A percentile compares a stretch with the other conserved stretches of the same genome.
These are phyloP conservation scores for Leptographium radiaticola DNA, from an alignment of 2,329 filamentous ascomycete genomes.

Conservation along the genomic window DNA sequence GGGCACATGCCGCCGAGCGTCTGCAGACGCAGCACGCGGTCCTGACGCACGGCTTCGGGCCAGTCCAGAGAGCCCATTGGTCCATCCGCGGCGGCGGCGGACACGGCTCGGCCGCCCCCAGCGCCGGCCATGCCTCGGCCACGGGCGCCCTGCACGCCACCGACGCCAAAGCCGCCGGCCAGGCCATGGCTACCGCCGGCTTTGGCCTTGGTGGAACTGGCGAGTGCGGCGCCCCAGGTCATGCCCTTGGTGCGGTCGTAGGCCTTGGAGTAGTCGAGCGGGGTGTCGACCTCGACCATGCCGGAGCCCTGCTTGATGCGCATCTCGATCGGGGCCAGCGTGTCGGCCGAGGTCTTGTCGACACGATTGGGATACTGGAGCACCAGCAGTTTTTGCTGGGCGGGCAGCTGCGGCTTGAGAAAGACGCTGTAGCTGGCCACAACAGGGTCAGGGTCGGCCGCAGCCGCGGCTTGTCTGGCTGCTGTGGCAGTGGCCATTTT, in stretches of 20 bases:
- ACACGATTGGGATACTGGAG: slow-evolving; percentile 80
- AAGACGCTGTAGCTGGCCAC: slow-evolving; percentile 71
- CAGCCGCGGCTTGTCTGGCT: background rate
- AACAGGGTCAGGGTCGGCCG: slow-evolving; percentile 50
- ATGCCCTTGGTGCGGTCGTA: slow-evolving; percentile 80
- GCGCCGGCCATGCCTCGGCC: slow-evolving; percentile 19
- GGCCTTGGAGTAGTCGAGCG: slow-evolving; percentile 55
- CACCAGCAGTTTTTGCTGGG: slow-evolving; percentile 56
- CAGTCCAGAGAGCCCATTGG: slow-evolving; percentile 38
- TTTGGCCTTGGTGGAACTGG: slow-evolving; percentile 43
- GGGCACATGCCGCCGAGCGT: slow-evolving; percentile 57
- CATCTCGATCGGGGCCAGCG: slow-evolving; percentile 57
- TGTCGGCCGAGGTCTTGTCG: slow-evolving; percentile 38
- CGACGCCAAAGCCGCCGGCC: slow-evolving; percentile 58
- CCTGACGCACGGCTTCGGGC: slow-evolving; percentile 53
- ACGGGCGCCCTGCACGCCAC: slow-evolving; percentile 23
- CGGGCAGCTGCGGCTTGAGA: slow-evolving; percentile 59
- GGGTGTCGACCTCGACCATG: slow-evolving; percentile 86
- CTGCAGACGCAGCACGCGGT: slow-evolving; percentile 64
- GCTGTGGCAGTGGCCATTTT: background rate
- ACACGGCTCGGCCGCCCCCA: slow-evolving; percentile 17
- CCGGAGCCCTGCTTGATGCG: slow-evolving; percentile 73
- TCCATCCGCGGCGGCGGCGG: background rate
- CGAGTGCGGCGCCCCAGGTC: slow-evolving; percentile 67
- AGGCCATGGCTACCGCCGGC: slow-evolving; percentile 56